A percentile compares a stretch with the other conserved stretches of the same genome.
These are phyloP conservation scores for Paraphaeosphaeria minitans DNA, from an alignment of 2,329 filamentous ascomycete genomes.

Conservation along the genomic window DNA sequence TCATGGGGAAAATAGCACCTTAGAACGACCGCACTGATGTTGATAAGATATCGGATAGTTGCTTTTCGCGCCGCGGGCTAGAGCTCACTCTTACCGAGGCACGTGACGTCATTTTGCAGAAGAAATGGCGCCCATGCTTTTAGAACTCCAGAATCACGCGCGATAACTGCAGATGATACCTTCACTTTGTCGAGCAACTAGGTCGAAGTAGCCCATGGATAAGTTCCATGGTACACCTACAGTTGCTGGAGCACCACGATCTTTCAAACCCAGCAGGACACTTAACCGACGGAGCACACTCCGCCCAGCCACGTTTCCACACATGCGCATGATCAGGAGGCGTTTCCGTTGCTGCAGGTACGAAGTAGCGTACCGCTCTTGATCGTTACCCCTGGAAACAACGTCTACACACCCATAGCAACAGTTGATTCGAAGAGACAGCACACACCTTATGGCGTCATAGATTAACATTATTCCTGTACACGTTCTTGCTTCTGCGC, in stretches of 20 bases:
- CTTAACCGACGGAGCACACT: not conserved
- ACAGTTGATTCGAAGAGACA: not conserved
- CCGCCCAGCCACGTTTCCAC: not conserved
- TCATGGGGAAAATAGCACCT: not conserved
- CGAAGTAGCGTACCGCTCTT: not conserved
- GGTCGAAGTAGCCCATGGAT: no score
- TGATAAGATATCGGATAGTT: not conserved
- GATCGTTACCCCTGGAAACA: not conserved
- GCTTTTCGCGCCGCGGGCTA: conserved; percentile 4
- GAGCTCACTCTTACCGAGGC: not conserved
- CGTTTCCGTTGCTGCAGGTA: conserved; percentile 5
- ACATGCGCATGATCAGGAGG: not conserved
- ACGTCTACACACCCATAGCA: not conserved
- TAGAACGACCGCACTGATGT: not conserved
- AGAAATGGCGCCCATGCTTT: no score
- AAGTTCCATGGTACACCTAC: no score
- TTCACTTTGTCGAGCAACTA: no score
- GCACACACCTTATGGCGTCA: not conserved
- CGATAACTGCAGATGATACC: no score
- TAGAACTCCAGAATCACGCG: not conserved
- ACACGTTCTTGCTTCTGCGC: conserved; percentile 1
- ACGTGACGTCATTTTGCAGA: conserved; percentile 11
- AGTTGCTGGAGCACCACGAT: not conserved
- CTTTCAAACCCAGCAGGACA: not conserved
- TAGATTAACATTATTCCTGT: conserved; percentile 9